phyloP scores from a whole-genome alignment of 305 asterid genomes.

The Salvia sclarea region DNA sequence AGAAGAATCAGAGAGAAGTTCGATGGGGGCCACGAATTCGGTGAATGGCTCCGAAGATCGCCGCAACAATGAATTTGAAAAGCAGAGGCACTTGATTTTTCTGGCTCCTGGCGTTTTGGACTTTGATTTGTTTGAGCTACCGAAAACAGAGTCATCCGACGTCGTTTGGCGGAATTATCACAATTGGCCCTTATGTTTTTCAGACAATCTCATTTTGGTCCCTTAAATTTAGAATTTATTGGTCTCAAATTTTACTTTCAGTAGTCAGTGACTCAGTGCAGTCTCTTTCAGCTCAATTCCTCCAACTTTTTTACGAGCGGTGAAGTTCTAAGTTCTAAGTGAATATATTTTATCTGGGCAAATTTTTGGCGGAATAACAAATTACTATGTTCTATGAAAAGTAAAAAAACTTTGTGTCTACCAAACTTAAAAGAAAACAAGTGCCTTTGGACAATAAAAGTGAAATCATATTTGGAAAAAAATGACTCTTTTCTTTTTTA shows the following conservation, averaged over 20 bases:
- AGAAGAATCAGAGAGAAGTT: slow-evolving; percentile 25
- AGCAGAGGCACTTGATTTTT: slow-evolving; percentile 29
- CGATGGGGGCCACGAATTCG: slow-evolving; percentile 54
- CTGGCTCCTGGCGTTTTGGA: slow-evolving; percentile 41
- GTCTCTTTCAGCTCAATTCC: background rate
- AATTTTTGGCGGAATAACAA: no score
- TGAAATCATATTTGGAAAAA: background rate
- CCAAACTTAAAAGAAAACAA: background rate
- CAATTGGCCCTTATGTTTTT: slow-evolving; percentile 6
- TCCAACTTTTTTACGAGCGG: no score
- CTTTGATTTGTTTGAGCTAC: slow-evolving; percentile 25
- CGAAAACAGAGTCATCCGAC: slow-evolving; percentile 28
- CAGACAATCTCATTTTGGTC: slow-evolving; percentile 9
- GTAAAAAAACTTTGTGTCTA: background rate
- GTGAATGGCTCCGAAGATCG: slow-evolving; percentile 49
- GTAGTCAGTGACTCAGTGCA: background rate
- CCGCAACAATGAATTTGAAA: slow-evolving; percentile 25
- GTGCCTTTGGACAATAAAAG: background rate
- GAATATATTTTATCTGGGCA: no score
- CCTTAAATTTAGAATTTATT: background rate
- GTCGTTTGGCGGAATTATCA: slow-evolving; percentile 15
- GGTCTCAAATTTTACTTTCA: background rate
- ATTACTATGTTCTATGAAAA: no score
- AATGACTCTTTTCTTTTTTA: background rate
- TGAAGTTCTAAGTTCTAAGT: no score